Base-by-base conservation (phyloP, 2,329 filamentous ascomycete genomes). In the Monosporascus sp. region DNA sequence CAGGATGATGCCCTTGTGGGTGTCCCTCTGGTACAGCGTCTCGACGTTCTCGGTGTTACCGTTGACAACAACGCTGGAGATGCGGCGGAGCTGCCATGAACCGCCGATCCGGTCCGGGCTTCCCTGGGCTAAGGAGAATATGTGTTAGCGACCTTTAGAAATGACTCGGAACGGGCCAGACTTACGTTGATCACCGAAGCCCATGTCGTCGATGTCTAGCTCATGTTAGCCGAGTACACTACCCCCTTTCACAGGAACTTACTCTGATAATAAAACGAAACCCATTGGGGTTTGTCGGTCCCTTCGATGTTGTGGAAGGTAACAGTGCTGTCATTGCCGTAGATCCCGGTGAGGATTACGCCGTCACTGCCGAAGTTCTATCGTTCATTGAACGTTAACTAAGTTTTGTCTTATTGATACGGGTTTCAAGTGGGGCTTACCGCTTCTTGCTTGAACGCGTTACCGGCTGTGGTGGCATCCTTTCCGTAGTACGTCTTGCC, bases 101-200 rank as follows among this genome's bases (percentile, higher is more conserved):
- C 83, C 82, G 5, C 78, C 78, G 52, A 86, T 84, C 7, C 83
- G 76, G 61, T 86, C 82, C 0, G 83, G 83, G 0, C 70, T 68
- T 6, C 82, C 83, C 44, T 76, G 77, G 2, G 83, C 66, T 68
- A 19, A 36, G 7, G 24, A 34, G 16, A 19, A 9, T 31, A 16
- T 41, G 2, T 3, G 20, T 54, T 36, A 56, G 49, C 36, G 24
- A 24, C 26, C 26, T 17, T 22, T 17, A 17, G 14, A 34, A 37
- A 31, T 45, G 7, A 6, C 24, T 40, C 6, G 31, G 24, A 14
- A 0, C 11, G 14, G 24, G 6, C 7, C 47, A 36, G 5, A 61
- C 66, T 69, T 62, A 70, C 67, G 75, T 54, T 77, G 74, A 50
- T 78, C 76, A 1, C 81, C 81, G 52, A 81, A 84, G 3, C 81